These are phyloP conservation scores for Rhipidocladum racemiflorum DNA, from an alignment of 176 grass and related monocot genomes.

Conservation along the genomic window DNA sequence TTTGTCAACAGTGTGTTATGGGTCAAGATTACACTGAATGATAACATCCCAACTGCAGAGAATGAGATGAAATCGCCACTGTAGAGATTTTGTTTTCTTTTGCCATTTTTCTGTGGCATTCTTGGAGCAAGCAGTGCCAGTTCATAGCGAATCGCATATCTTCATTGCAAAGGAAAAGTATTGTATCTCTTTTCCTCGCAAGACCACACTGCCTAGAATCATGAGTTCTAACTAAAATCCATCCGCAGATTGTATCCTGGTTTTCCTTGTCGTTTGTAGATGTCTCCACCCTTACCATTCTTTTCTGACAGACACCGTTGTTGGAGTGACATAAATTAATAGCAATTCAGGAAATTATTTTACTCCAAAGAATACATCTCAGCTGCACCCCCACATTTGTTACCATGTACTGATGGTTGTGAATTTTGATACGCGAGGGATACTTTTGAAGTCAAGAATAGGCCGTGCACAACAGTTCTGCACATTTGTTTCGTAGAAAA, in stretches of 20 bases:
- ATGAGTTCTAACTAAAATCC: constrained; percentile 18
- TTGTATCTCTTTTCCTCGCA: not conserved
- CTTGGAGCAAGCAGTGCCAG: constrained; percentile 10
- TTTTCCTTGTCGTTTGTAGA: constrained; percentile 40
- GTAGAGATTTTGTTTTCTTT: constrained; percentile 38
- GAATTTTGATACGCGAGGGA: not conserved
- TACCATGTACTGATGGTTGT: not conserved
- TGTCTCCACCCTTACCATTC: constrained; percentile 44
- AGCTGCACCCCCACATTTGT: not conserved
- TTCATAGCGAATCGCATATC: not conserved
- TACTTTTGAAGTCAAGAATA: not conserved
- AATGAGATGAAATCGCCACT: not conserved
- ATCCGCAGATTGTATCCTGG: constrained; percentile 22
- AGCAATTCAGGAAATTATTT: constrained; percentile 37
- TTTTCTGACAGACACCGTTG: constrained; percentile 31
- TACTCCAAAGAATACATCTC: not conserved
- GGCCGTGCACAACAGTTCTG: not conserved
- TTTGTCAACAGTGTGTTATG: constrained; percentile 27
- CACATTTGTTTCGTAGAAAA: not conserved
- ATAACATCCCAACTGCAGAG: constrained; percentile 3
- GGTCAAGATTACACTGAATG: constrained; percentile 14
- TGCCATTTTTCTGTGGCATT: constrained; percentile 17
- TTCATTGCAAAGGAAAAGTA: constrained; percentile 25
- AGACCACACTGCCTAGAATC: not conserved
- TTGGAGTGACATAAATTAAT: constrained; percentile 35